A percentile compares a stretch with the other conserved stretches of the same genome.
phyloP scores from a whole-genome alignment of 495 filamentous ascomycete species.

The Aspergillus ellipticus region DNA sequence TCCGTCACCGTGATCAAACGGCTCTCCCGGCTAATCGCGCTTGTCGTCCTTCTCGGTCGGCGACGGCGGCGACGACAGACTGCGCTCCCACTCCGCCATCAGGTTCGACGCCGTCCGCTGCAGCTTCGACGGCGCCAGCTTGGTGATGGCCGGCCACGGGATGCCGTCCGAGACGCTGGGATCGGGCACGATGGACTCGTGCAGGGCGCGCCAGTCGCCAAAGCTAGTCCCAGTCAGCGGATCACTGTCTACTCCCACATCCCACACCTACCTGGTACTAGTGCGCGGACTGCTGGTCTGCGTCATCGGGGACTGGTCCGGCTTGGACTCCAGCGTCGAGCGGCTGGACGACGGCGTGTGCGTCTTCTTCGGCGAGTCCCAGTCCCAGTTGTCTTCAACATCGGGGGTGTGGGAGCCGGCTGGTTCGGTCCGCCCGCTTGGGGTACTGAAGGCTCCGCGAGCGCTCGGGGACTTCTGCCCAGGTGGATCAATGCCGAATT shows the following conservation, averaged over 20 bases:
- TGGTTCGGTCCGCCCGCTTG: conserved; percentile 31
- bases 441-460: conserved; percentile 32
- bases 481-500: conserved; percentile 53
- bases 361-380: conserved; percentile 54
- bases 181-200: conserved; percentile 29
- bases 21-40: conserved; percentile 21
- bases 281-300: conserved; percentile 48
- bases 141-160: conserved; percentile 62
- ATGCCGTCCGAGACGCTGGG: conserved; percentile 53
- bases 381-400: conserved; percentile 70
- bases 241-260: conserved; percentile 14
- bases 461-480: conserved; percentile 41
- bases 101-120: conserved; percentile 65
- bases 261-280: conserved; percentile 47
- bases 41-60: conserved; percentile 32
- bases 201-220: conserved; percentile 38
- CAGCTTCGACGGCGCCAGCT: conserved; percentile 63
- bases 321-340: conserved; percentile 43
- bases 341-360: conserved; percentile 47
- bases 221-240: conserved; percentile 35
- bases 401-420: conserved; percentile 38
- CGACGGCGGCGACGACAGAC: conserved; percentile 35
- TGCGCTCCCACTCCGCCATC: conserved; percentile 75
- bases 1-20: conserved; percentile 1
- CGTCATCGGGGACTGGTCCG: conserved; percentile 44